Percentiles rank a stretch among this genome's conserved stretches.
These are phyloP conservation scores for Aspergillus quadrilineatus DNA, from an alignment of 2,329 filamentous ascomycete genomes.

Conservation along the genomic window DNA sequence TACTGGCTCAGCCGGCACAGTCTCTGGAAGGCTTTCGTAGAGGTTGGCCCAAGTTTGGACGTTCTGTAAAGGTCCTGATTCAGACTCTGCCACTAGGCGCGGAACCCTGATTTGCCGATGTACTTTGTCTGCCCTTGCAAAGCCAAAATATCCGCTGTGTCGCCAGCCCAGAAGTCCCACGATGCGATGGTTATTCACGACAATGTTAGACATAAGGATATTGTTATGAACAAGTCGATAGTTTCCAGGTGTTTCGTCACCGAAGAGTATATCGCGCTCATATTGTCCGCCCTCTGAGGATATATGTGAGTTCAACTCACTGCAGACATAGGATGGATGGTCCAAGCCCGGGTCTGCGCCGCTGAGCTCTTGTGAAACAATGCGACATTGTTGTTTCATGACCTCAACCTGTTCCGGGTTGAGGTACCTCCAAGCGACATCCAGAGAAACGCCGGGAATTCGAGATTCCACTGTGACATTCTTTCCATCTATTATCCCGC, in stretches of 20 bases:
- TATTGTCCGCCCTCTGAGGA: slow-evolving; percentile 24
- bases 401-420: slow-evolving; percentile 31
- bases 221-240: slow-evolving; percentile 40
- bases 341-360: slow-evolving; percentile 25
- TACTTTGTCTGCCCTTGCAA: slow-evolving; percentile 32
- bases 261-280: slow-evolving; percentile 37
- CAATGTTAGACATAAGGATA: slow-evolving; percentile 37
- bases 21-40: slow-evolving; percentile 30
- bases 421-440: slow-evolving; percentile 41
- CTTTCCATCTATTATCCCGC: slow-evolving; percentile 37
- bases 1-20: slow-evolving; percentile 20
- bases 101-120: slow-evolving; percentile 35
- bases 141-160: slow-evolving; percentile 42
- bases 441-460: slow-evolving; percentile 41
- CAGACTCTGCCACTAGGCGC: slow-evolving; percentile 16
- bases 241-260: slow-evolving; percentile 25
- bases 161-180: slow-evolving; percentile 43
- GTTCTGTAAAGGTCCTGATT: slow-evolving; percentile 1
- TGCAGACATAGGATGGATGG: slow-evolving; percentile 37
- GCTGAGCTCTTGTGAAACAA: slow-evolving; percentile 31
- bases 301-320: slow-evolving; percentile 31
- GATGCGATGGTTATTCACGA: slow-evolving; percentile 37
- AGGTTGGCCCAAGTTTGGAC: slow-evolving; percentile 36
- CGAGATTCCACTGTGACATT: slow-evolving; percentile 43
- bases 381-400: slow-evolving; percentile 39